These are phyloP conservation scores for Phytophthora idaei DNA, from an alignment of 352 stramenopile genomes.

Conservation along the genomic window DNA sequence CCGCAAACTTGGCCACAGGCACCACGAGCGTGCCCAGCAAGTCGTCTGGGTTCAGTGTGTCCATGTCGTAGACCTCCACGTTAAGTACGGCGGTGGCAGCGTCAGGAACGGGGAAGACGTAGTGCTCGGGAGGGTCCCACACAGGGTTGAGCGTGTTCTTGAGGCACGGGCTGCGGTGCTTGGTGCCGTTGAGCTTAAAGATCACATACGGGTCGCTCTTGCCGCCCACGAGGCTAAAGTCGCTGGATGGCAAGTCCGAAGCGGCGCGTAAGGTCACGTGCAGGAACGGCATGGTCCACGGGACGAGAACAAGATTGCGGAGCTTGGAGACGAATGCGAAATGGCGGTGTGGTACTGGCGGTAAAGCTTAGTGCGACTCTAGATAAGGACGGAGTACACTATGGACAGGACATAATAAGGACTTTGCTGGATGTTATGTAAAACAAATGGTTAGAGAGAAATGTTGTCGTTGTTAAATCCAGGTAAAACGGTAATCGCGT, in stretches of 20 bases:
- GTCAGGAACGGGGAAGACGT: conserved; percentile 61
- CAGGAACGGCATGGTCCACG: conserved; percentile 49
- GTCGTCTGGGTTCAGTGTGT: conserved; percentile 67
- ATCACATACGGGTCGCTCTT: conserved; percentile 84
- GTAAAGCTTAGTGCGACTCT: conserved; percentile 8
- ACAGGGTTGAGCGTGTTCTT: conserved; percentile 71
- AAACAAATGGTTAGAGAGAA: not conserved
- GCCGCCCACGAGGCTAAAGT: conserved; percentile 58
- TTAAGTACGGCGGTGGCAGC: conserved; percentile 48
- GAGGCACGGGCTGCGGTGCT: conserved; percentile 64
- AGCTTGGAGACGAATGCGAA: conserved; percentile 16
- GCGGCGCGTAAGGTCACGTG: conserved; percentile 54
- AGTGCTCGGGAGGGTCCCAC: conserved; percentile 65
- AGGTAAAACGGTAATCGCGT: not conserved
- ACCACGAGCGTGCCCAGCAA: conserved; percentile 63
- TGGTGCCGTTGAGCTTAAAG: conserved; percentile 52
- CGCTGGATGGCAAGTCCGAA: conserved; percentile 60
- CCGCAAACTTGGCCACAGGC: conserved; percentile 53
- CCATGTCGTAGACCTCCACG: conserved; percentile 71
- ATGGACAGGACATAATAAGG: conserved; percentile 2
- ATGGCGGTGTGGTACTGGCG: conserved; percentile 6
- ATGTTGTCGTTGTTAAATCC: not conserved
- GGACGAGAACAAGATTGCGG: conserved; percentile 1
- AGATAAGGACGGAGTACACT: not conserved
- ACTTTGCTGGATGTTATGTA: not conserved